Evolutionary conservation across 176 grass and related monocot species (phyloP), one percentile per base, ranked within the genome.

Genomic region (Triticum dicoccoides): DNA sequence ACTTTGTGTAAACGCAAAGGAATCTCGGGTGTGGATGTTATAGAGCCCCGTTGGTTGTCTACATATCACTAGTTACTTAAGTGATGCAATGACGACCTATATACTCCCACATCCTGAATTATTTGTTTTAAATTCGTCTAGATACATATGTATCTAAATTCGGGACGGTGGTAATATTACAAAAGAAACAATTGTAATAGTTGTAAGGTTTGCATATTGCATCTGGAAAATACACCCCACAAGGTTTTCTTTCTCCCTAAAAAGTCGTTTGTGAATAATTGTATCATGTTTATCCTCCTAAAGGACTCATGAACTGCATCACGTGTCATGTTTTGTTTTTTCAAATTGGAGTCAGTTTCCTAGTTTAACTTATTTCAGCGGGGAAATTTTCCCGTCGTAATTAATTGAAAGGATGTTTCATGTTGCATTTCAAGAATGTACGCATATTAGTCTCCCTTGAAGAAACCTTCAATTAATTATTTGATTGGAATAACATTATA

Each of bases 1-100:
- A 30, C 47, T 39, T 62, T 11, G 64, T 38, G 78, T 62, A 5
- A 83, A 44, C 27, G 11, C 17, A 11, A 62, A 61, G 37, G 84
- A 86, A 80, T 86, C 76, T 80, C 15, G 13, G 33, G 1, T 14
- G 33, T 83, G 51, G 81, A 83, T 72, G 51, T 27, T 29, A 27
- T 18, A 27, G 49, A 69, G 13, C 33, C 49, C 23, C 0, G 4
- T 58, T 39, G 21, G 65, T 12, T 23, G 24, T 4, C 33, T 61
- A 32, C 38, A 75, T 13, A 42, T 56, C 35, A 61, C 37, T 8
- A 3, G 29, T 64, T 23, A 47, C 11, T 41, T 74, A 11, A 21
- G 7, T 51, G 24, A 15, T 1, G 13, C 24, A 21, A 42, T 80
- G 61, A 30, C 25, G 5, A 1, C 79, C 2, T 18, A 32, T 0